Evolutionary conservation across 2,329 filamentous ascomycete species (phyloP).

Genomic region (Albophoma yamanashiensis): DNA sequence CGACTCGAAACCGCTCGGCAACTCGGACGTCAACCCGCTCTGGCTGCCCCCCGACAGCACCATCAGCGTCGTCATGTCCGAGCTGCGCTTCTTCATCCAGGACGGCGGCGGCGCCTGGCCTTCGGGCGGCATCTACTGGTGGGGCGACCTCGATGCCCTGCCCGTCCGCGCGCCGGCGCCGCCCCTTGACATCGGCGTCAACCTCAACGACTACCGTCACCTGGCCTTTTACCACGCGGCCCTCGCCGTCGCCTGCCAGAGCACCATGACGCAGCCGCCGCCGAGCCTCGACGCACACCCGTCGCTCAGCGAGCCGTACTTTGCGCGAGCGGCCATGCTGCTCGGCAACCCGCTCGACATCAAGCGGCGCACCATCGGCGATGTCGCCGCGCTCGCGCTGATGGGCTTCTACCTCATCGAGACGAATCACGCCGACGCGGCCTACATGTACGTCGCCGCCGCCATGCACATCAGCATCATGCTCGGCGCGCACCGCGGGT

Average conservation of each 20-base stretch:
- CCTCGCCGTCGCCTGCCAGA: conserved; percentile 26
- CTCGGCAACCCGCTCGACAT: conserved; percentile 37
- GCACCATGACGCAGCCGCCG: conserved; percentile 3
- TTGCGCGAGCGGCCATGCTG: conserved; percentile 29
- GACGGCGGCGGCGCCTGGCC: conserved; percentile 29
- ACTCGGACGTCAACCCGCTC: conserved; percentile 25
- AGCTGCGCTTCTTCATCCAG: conserved; percentile 33
- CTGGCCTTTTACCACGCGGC: conserved; percentile 34
- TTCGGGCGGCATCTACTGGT: conserved; percentile 38
- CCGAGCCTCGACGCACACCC: conserved; percentile 17
- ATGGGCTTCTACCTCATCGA: conserved; percentile 39
- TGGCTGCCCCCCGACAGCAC: conserved; percentile 25
- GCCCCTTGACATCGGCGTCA: conserved; percentile 9
- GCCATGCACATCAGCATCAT: conserved; percentile 37
- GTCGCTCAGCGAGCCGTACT: conserved; percentile 30
- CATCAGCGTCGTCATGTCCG: conserved; percentile 25
- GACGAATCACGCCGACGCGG: conserved; percentile 36
- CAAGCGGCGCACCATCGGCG: conserved; percentile 25
- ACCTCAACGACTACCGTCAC: conserved; percentile 20
- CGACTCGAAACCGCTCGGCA: conserved; percentile 30
- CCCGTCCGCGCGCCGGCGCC: conserved; percentile 13
- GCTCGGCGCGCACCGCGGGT: conserved; percentile 35
- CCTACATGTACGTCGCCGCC: conserved; percentile 34
- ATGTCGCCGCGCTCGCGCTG: conserved; percentile 32
- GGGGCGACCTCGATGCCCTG: conserved; percentile 27